Evolutionary conservation across 257 asterid species (phyloP).

Genomic region (Linaria vulgaris): DNA sequence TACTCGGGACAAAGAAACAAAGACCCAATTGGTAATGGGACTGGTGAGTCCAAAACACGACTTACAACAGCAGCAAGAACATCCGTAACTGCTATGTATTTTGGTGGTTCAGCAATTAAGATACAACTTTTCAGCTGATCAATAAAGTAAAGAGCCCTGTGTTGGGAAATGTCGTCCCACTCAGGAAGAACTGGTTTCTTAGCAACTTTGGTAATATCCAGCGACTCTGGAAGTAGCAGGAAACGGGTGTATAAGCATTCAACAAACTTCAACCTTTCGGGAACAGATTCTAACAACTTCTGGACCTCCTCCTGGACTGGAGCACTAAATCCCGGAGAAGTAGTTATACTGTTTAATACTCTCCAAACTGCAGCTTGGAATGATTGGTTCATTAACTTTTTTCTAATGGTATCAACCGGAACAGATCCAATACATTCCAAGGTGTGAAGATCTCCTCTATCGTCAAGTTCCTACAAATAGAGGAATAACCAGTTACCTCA

Average conservation of each 20-base stretch:
- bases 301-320: slow-evolving; percentile 50
- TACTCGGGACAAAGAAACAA: slow-evolving; percentile 71
- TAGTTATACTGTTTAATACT: slow-evolving; percentile 42
- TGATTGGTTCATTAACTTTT: slow-evolving; percentile 60
- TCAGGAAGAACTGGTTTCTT: slow-evolving; percentile 61
- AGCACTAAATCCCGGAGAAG: slow-evolving; percentile 42
- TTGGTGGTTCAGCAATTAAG: slow-evolving; percentile 84
- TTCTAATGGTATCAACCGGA: slow-evolving; percentile 52
- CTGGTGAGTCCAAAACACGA: slow-evolving; percentile 68
- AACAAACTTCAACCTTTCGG: slow-evolving; percentile 74
- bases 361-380: slow-evolving; percentile 83
- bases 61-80: slow-evolving; percentile 68
- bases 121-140: slow-evolving; percentile 50
- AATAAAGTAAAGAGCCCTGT: slow-evolving; percentile 74
- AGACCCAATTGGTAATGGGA: slow-evolving; percentile 73
- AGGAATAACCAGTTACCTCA: slow-evolving; percentile 18
- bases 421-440: slow-evolving; percentile 65
- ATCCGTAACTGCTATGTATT: slow-evolving; percentile 62
- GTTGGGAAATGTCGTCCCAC: slow-evolving; percentile 61
- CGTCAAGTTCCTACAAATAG: slow-evolving; percentile 61
- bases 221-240: slow-evolving; percentile 59
- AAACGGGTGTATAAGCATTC: slow-evolving; percentile 65
- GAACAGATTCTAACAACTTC: slow-evolving; percentile 50
- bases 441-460: slow-evolving; percentile 45
- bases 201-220: slow-evolving; percentile 63